Evolutionary conservation across 2,329 filamentous ascomycete genomes (phyloP), one percentile per base, ranked within the genome.

Genomic region (Penicillium sp.): DNA sequence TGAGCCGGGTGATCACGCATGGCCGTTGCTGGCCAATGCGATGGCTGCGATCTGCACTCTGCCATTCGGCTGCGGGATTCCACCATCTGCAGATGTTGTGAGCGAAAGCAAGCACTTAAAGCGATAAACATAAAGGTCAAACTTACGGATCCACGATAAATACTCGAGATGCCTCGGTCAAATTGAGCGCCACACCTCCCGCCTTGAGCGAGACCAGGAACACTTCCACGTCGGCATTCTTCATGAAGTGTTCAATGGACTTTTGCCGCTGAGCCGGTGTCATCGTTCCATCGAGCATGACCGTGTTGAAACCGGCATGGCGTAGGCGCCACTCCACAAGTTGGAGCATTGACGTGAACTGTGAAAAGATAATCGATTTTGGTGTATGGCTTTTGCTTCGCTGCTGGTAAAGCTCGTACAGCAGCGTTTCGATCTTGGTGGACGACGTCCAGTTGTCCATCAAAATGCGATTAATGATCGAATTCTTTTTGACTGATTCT

Each of bases 21-120:
- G 94, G 94, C 7, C 95, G 90, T 49, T 88, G 91, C 80, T 99
- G 95, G 35, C 95, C 95, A 67, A 98, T 99, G 57, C 95, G 92
- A 78, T 98, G 95, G 72, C 90, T 92, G 65, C 91, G 86, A 75
- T 99, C 95, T 2, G 95, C 95, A 62, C 90, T 95, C 78, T 99
- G 95, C 95, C 95, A 99, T 79, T 99, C 95, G 0, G 94, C 94
- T n/a, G 93, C 93, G n/a, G 95, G 95, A 68, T 98, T 98, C 95
- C 95, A 99, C 95, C 95, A 98, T 67, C 90, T 92, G 66, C 38
- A 62, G 60, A 28, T 4, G 17, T 79, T 67, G 75, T 75, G 49
- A 64, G 58, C 38, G 45, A 68, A 43, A 39, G 4, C 54, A 38
- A 48, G 43, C 11, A 34, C 31, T 47, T 28, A 28, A 20, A 11